Evolutionary conservation across 768 basidiomycete species (phyloP).

Genomic region (Coprinopsis sp.): DNA sequence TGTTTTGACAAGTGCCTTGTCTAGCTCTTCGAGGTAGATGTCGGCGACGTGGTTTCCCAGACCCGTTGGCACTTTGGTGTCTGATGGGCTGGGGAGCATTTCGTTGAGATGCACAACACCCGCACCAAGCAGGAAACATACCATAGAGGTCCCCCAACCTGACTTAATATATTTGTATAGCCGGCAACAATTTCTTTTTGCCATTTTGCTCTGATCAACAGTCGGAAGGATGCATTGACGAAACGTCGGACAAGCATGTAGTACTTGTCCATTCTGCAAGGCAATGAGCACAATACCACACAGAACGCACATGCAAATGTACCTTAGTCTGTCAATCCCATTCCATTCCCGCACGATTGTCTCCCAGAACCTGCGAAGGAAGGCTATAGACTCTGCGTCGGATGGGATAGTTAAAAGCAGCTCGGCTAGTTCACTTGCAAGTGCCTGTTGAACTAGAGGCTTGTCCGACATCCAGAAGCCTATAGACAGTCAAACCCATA

Average conservation of each 20-base stretch:
- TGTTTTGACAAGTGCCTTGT: slow-evolving; percentile 48
- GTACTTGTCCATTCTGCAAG: slow-evolving; percentile 87
- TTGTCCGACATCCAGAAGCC: slow-evolving; percentile 99
- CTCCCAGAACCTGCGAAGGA: slow-evolving; percentile 89
- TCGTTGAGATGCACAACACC: slow-evolving; percentile 4
- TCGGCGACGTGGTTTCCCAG: slow-evolving; percentile 85
- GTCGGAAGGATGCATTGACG: slow-evolving; percentile 77
- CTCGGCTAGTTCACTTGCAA: slow-evolving; percentile 82
- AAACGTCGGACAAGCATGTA: slow-evolving; percentile 92
- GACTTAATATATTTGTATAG: slow-evolving; percentile 65
- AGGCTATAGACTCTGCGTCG: slow-evolving; percentile 57
- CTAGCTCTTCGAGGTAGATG: slow-evolving; percentile 85
- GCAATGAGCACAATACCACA: slow-evolving; percentile 4
- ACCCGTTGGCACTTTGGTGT: slow-evolving; percentile 70
- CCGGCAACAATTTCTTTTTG: slow-evolving; percentile 45
- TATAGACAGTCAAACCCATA: slow-evolving; percentile 23
- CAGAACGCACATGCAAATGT: slow-evolving; percentile 17
- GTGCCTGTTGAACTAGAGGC: slow-evolving; percentile 88
- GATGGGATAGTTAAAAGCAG: slow-evolving; percentile 66
- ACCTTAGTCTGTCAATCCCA: slow-evolving; percentile 89
- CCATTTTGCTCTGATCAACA: slow-evolving; percentile 74
- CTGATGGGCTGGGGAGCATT: slow-evolving; percentile 47
- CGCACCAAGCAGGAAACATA: slow-evolving; percentile 31
- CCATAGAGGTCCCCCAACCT: slow-evolving; percentile 81
- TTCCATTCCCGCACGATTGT: slow-evolving; percentile 89